A percentile compares a stretch with the other conserved stretches of the same genome.
These are phyloP conservation scores for Solanum medicagineum DNA, from an alignment of 257 asterid species.

Conservation along the genomic window DNA sequence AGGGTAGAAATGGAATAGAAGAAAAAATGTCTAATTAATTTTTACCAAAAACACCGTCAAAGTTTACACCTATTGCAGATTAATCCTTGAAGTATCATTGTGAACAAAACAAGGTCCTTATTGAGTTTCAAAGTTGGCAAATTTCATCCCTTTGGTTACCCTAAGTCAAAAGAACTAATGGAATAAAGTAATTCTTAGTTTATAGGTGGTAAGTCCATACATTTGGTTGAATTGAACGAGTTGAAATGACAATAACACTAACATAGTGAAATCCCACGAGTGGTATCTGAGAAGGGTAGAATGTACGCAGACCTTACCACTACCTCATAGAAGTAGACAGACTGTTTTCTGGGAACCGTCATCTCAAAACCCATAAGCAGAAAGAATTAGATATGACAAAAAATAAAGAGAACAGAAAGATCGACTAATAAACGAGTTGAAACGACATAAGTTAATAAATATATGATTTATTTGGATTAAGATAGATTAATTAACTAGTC, in stretches of 20 bases:
- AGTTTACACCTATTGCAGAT: not conserved
- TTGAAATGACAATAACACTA: too few relatives aligned
- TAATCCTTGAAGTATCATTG: not conserved
- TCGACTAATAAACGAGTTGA: too few relatives aligned
- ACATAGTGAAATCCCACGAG: too few relatives aligned
- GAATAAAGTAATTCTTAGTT: not conserved
- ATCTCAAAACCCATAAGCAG: too few relatives aligned
- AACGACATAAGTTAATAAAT: not conserved
- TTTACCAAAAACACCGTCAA: not conserved
- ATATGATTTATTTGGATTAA: too few relatives aligned
- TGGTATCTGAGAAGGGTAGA: too few relatives aligned
- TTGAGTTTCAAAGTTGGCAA: not conserved
- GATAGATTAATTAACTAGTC: not conserved
- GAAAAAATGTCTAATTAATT: not conserved
- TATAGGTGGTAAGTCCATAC: fast-evolving
- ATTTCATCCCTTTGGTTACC: not conserved
- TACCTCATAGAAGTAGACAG: too few relatives aligned
- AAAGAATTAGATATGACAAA: too few relatives aligned
- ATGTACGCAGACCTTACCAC: too few relatives aligned
- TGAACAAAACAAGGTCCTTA: not conserved
- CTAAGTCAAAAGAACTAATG: not conserved
- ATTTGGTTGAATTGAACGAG: too few relatives aligned
- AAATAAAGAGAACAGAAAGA: too few relatives aligned
- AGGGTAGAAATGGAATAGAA: not conserved
- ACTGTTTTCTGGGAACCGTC: too few relatives aligned